These are phyloP conservation scores for Ilex asprella DNA, from an alignment of 257 asterid species.

Conservation along the genomic window DNA sequence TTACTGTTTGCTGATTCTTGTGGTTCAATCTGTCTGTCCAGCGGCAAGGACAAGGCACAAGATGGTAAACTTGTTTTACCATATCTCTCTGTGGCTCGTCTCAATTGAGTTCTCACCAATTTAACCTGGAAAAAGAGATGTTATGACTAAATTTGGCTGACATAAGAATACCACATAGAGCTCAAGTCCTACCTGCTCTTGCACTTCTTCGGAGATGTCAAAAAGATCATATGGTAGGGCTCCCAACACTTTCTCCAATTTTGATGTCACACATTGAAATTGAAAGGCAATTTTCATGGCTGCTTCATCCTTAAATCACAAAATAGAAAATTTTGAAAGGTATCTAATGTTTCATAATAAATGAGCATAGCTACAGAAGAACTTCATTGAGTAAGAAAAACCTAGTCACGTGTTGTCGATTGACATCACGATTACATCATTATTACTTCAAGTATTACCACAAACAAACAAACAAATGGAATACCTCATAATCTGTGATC, in stretches of 20 bases:
- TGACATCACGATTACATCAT: too few relatives aligned
- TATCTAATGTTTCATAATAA: too few relatives aligned
- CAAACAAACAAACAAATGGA: too few relatives aligned
- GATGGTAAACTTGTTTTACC: slow-evolving; percentile 53
- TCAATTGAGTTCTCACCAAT: slow-evolving; percentile 60
- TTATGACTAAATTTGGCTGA: slow-evolving; percentile 7
- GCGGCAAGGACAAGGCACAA: slow-evolving; percentile 59
- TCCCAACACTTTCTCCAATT: slow-evolving; percentile 67
- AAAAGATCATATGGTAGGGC: slow-evolving; percentile 55
- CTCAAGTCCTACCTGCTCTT: slow-evolving; percentile 63
- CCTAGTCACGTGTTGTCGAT: too few relatives aligned
- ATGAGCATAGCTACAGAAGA: too few relatives aligned
- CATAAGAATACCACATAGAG: slow-evolving; percentile 3
- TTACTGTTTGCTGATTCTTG: slow-evolving; percentile 36
- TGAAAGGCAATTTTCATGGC: slow-evolving; percentile 57
- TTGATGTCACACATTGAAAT: slow-evolving; percentile 87
- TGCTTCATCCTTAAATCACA: slow-evolving; percentile 53
- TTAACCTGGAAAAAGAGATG: slow-evolving; percentile 46
- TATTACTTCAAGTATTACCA: too few relatives aligned
- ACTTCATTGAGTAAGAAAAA: too few relatives aligned
- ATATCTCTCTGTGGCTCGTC: slow-evolving; percentile 80
- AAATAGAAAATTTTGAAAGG: slow-evolving; percentile 15
- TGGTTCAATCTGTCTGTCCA: slow-evolving; percentile 60
- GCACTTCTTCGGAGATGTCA: slow-evolving; percentile 90
- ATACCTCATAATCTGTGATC: too few relatives aligned